Base-by-base conservation (phyloP, 169 alveolate genomes). In the Plasmodium gonderi region DNA sequence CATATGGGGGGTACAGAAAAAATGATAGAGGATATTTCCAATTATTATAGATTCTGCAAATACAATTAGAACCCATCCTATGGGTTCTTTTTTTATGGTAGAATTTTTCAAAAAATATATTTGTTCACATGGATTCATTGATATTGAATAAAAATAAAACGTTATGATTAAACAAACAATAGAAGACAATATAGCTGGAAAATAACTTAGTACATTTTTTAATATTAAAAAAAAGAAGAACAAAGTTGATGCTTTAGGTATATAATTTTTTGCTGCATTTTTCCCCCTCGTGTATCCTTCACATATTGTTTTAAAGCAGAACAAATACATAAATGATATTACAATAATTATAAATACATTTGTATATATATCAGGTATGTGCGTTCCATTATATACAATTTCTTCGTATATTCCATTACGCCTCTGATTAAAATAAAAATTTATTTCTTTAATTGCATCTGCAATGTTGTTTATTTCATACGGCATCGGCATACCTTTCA, bases 61-160 rank as follows among this genome's bases (percentile, higher is more conserved):
- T 20, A 85, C 92, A 44, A 85, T 85, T 42, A 85, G 40, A 12
- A 85, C 31, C 92, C 92, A 85, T 5, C 92, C 92, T 7, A 85
- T 85, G 44, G 92, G 92, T 40, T 85, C 89, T 40, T 85, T 85
- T 54, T 47, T 75, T 26, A 85, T 85, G 40, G 33, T 74, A 1
- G 60, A 33, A 33, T 20, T 20, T 31, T 85, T 29, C 7, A 85
- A 75, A 85, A 85, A 85, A 7, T 1, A 65, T 49, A 85, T 49
- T 26, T 85, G 9, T 12, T 47, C 49, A 65, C 92, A 85, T 14
- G 92, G 72, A 23, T 45, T 60, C 92, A 85, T 85, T 17, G 92
- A 85, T 36, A 85, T 40, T n/a, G 87, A 74, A 67, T 49, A 75
- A 23, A 85, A 85, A 85, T 85, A 85, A 54, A 85, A 85, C 12